Conservation (phyloP, 805 yeast species). For the Ogataea neopini region DNA sequence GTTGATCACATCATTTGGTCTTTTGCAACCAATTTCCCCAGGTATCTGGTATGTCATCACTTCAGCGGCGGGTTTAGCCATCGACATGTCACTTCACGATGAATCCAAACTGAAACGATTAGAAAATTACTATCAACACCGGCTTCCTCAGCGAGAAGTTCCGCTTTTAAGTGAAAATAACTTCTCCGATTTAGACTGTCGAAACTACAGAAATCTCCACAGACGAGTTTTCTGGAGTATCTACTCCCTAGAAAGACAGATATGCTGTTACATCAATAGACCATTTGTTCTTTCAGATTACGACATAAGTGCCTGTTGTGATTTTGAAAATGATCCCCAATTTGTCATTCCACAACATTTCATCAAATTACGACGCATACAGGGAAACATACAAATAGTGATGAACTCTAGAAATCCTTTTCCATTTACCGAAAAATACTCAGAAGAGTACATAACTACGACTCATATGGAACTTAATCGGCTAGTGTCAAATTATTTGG, state of each 20-base stretch:
- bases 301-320: conserved; percentile 12
- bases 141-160: conserved; percentile 7
- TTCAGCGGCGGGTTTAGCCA: conserved; percentile 43
- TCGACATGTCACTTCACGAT: conserved; percentile 47
- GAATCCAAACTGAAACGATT: conserved; percentile 26
- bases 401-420: conserved; percentile 3
- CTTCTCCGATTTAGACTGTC: conserved; percentile 11
- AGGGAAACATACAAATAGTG: conserved; percentile 17
- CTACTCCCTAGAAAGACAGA: conserved; percentile 46
- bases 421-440: background rate
- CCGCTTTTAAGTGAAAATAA: conserved; percentile 4
- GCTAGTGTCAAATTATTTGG: conserved; percentile 8
- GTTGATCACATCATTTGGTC: conserved; percentile 41
- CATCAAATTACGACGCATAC: conserved; percentile 15
- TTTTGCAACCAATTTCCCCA: conserved; percentile 48
- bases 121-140: conserved; percentile 1
- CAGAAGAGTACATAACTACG: conserved; percentile 2
- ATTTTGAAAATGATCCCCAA: conserved; percentile 5
- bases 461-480: conserved; percentile 11
- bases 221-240: conserved; percentile 47
- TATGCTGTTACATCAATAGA: conserved; percentile 45
- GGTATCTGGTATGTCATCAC: conserved; percentile 51
- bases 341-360: conserved; percentile 15
- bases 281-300: conserved; percentile 46
- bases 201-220: conserved; percentile 14